These are phyloP conservation scores for Serendipita sp. DNA, from an alignment of 768 basidiomycete species.

Conservation along the genomic window DNA sequence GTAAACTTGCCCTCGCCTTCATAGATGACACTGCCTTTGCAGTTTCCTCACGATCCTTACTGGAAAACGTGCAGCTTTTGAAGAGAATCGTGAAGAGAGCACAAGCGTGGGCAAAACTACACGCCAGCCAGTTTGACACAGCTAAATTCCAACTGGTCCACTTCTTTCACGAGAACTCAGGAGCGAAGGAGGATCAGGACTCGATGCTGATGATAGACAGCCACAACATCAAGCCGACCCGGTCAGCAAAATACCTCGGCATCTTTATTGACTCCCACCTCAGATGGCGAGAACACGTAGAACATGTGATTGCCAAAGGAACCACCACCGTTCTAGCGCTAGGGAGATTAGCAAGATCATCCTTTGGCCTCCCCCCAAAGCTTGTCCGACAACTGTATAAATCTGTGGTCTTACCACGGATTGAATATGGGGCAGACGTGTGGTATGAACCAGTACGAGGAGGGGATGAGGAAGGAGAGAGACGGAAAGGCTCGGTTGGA, in stretches of 20 bases:
- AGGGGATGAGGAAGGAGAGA: too few relatives aligned
- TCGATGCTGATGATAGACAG: too few relatives aligned
- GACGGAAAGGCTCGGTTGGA: conserved; percentile 3
- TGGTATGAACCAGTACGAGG: not conserved
- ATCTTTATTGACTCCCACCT: conserved; percentile 6
- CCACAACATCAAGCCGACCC: not conserved
- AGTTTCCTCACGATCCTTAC: not conserved
- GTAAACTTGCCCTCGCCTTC: not conserved
- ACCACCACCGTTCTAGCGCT: not conserved
- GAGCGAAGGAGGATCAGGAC: too few relatives aligned
- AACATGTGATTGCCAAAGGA: not conserved
- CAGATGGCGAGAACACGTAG: conserved; percentile 1
- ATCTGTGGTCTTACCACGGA: not conserved
- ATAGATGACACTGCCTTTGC: not conserved
- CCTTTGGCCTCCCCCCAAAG: not conserved
- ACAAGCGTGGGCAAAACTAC: not conserved
- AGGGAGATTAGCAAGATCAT: not conserved
- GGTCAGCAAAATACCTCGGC: not conserved
- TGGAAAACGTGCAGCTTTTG: not conserved
- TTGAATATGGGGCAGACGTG: not conserved
- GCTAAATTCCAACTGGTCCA: not conserved
- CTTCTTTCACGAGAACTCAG: not conserved
- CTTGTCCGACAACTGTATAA: not conserved
- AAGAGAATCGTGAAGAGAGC: not conserved
- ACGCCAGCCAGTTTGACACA: not conserved